A percentile compares a stretch with the other conserved stretches of the same genome.
These are phyloP conservation scores for Colletotrichum noveboracense DNA, from an alignment of 2,329 filamentous ascomycete genomes.

Conservation along the genomic window DNA sequence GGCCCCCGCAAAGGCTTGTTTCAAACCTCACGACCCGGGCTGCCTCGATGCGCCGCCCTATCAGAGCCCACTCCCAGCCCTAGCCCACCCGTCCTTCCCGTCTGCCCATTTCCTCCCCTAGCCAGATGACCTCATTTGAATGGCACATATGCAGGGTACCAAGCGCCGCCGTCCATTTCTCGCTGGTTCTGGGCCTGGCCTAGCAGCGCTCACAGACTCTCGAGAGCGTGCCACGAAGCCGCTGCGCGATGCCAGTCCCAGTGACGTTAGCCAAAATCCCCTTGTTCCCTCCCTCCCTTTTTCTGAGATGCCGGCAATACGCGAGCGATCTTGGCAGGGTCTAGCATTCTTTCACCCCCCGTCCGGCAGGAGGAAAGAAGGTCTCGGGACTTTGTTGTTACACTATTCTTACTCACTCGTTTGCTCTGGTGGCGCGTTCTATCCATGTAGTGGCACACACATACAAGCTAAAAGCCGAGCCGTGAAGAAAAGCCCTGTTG, in stretches of 20 bases:
- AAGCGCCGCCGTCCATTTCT: neutral
- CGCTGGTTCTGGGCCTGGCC: neutral
- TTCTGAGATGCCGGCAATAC: neutral
- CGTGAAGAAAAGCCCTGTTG: neutral
- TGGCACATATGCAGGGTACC: neutral
- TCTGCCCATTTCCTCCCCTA: neutral
- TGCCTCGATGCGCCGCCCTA: neutral
- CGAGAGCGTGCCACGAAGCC: slow-evolving; percentile 10
- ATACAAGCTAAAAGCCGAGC: neutral
- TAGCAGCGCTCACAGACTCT: neutral
- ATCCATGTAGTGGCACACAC: neutral
- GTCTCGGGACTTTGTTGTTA: neutral
- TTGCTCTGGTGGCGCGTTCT: neutral
- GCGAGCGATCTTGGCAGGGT: slow-evolving; percentile 12
- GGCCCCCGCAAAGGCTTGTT: slow-evolving; percentile 15
- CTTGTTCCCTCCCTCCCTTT: neutral
- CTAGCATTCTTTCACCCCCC: neutral
- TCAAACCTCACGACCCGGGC: slow-evolving; percentile 3
- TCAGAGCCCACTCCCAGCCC: neutral
- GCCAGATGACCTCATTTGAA: slow-evolving; percentile 15
- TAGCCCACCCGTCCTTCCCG: neutral
- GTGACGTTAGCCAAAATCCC: slow-evolving; percentile 10
- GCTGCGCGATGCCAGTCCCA: neutral
- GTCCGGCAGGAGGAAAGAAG: neutral
- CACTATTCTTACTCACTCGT: neutral